phyloP scores from a whole-genome alignment of 495 filamentous ascomycete genomes.

The Ascodesmis nigricans region DNA sequence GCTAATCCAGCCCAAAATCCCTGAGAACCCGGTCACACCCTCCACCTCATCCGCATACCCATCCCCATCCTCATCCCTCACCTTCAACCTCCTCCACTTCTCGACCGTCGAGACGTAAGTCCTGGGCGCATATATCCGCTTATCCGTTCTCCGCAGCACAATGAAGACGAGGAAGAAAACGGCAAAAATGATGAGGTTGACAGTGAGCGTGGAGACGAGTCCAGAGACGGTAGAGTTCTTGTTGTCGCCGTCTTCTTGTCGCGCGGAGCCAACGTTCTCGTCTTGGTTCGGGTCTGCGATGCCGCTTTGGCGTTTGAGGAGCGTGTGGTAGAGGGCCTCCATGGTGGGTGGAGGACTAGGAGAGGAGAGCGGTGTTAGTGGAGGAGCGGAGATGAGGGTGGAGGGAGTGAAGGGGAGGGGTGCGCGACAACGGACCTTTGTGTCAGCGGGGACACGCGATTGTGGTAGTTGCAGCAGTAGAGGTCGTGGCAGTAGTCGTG shows the following conservation, averaged over 20 bases:
- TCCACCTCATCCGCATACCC: conserved; percentile 20
- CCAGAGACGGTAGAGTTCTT: conserved; percentile 24
- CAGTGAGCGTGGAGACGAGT: conserved; percentile 49
- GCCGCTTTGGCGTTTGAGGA: conserved; percentile 1
- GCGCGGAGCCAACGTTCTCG: conserved; percentile 17
- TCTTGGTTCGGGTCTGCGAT: conserved; percentile 10
- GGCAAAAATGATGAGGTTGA: conserved; percentile 39
- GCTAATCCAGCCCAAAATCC: conserved; percentile 16
- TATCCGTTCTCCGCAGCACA: conserved; percentile 46
- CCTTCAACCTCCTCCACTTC: conserved; percentile 14
- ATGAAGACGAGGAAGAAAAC: conserved; percentile 53
- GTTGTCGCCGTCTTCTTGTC: too few species aligned
- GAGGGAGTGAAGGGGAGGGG: not conserved
- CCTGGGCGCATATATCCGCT: conserved; percentile 66
- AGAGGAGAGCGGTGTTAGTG: not conserved
- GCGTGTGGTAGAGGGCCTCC: conserved; percentile 5
- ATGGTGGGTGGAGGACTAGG: too few species aligned
- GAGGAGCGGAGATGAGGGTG: not conserved
- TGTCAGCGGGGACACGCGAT: too few species aligned
- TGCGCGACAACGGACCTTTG: too few species aligned
- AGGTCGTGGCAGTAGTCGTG: too few species aligned
- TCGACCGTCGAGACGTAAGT: conserved; percentile 53
- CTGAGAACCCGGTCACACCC: conserved; percentile 15
- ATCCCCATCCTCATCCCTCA: conserved; percentile 11
- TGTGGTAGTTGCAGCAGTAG: too few species aligned